Evolutionary conservation across 768 basidiomycete genomes (phyloP).

Genomic region (Roridomyces roridus): DNA sequence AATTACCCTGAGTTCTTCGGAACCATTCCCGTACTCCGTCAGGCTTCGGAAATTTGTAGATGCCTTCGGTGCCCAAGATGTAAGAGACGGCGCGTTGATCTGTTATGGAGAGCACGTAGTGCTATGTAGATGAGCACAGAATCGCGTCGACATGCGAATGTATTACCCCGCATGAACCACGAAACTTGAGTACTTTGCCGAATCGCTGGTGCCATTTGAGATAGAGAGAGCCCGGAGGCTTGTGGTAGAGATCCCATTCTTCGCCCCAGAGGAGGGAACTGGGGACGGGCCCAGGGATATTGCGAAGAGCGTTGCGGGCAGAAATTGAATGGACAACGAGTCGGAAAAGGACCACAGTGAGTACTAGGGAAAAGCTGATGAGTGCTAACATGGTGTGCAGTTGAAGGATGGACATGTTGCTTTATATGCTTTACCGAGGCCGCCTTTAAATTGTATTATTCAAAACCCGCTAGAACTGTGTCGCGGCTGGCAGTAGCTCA

Average conservation of each 20-base stretch:
- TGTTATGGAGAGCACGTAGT: constrained; percentile 62
- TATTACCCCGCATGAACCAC: constrained; percentile 62
- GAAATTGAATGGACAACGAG: constrained; percentile 41
- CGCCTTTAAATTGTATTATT: too few species aligned
- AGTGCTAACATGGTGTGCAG: background rate
- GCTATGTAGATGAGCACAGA: constrained; percentile 40
- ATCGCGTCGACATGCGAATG: constrained; percentile 4
- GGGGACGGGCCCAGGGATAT: constrained; percentile 57
- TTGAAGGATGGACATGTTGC: too few species aligned
- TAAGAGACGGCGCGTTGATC: constrained; percentile 59
- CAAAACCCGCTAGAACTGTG: too few species aligned
- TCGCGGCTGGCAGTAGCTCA: too few species aligned
- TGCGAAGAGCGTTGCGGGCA: constrained; percentile 40
- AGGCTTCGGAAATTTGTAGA: constrained; percentile 68
- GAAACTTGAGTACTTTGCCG: constrained; percentile 61
- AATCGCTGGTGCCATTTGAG: constrained; percentile 57
- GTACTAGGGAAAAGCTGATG: constrained; percentile 25
- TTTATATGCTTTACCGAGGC: too few species aligned
- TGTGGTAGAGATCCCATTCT: constrained; percentile 61
- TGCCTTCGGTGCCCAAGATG: constrained; percentile 55
- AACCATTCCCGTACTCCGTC: constrained; percentile 71
- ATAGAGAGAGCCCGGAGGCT: constrained; percentile 59
- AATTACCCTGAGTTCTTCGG: constrained; percentile 51
- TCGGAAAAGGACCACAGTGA: constrained; percentile 33
- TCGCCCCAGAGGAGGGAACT: constrained; percentile 66